These are phyloP conservation scores for Penicillium steckii DNA, from an alignment of 495 filamentous ascomycete species.

Conservation along the genomic window DNA sequence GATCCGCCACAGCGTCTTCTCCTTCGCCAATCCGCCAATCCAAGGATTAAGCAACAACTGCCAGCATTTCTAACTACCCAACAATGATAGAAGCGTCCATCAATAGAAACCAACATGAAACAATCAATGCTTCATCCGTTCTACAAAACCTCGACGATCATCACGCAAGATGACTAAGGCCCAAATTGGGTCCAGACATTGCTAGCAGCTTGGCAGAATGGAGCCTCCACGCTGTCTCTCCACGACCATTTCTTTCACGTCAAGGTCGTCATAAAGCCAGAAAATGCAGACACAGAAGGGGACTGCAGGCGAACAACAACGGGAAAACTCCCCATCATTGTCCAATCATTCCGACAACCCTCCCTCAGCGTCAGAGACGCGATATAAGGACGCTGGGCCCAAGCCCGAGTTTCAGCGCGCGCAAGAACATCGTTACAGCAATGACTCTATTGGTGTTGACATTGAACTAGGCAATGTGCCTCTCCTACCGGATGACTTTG, in stretches of 20 bases:
- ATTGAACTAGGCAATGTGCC: constrained; percentile 25
- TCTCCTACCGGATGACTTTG: constrained; percentile 12
- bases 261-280: background rate
- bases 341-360: background rate
- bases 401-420: background rate
- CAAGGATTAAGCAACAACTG: background rate
- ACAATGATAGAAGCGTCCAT: too few species aligned
- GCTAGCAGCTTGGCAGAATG: constrained; percentile 8
- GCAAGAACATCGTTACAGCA: constrained; percentile 2
- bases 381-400: constrained; percentile 15
- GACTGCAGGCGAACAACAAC: background rate
- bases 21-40: background rate
- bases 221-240: background rate
- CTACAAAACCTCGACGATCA: background rate
- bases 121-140: background rate
- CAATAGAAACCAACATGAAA: background rate
- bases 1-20: too few species aligned
- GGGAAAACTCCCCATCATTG: background rate
- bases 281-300: constrained; percentile 16
- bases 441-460: constrained; percentile 14
- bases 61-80: background rate
- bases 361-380: constrained; percentile 6
- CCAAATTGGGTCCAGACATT: background rate
- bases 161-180: constrained; percentile 1
- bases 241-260: background rate